Base-by-base conservation (phyloP, 495 filamentous ascomycete species). In the Penicillium alfredii region DNA sequence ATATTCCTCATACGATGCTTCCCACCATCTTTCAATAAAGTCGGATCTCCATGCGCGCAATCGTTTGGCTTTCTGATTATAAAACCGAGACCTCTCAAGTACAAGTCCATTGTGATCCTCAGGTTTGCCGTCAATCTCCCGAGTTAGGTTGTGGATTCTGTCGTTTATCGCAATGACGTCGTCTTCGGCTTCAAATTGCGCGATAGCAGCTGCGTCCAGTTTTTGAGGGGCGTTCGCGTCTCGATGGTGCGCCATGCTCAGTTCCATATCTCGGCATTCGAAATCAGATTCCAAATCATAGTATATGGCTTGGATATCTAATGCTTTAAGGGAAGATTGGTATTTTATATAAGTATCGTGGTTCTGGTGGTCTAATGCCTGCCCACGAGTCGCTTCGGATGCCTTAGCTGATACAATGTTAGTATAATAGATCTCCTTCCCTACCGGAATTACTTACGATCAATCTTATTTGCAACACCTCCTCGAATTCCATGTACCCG, bases 321-420 rank as follows among this genome's bases (percentile, higher is more conserved):
- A 33, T 4, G 37, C 28, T 22, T 52, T 52, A 0, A 52, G 33
- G 18, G 27, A 10, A 30, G 45, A 33, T 24, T 52, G 34, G 24
- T 56, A 56, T 40, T 52, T 56, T 4, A 56, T 16, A 27, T 45
- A 52, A 7, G 47, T 51, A 15, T 51, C 18, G 41, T 49, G 47
- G 26, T 47, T 46, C 28, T 47, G 20, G 25, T 56, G 33, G 24
- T 56, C 25, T 30, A 56, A 38, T 7, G 42, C 45, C 28, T 56
- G 35, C 19, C 44, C 29, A 24, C 32, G 36, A 10, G 48, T 47
- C n/a, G 48, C 45, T 28, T 52, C 35, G 2, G 45, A 52, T 38
- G 45, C 48, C 23, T 52, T 47, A 3, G 45, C 48, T 56, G 18
- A 31, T 40, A 22, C 15, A 38, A 5, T 24, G 20, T 38, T 26